Evolutionary conservation across 2,329 filamentous ascomycete genomes (phyloP).

Genomic region (Aureobasidium namibiae): DNA sequence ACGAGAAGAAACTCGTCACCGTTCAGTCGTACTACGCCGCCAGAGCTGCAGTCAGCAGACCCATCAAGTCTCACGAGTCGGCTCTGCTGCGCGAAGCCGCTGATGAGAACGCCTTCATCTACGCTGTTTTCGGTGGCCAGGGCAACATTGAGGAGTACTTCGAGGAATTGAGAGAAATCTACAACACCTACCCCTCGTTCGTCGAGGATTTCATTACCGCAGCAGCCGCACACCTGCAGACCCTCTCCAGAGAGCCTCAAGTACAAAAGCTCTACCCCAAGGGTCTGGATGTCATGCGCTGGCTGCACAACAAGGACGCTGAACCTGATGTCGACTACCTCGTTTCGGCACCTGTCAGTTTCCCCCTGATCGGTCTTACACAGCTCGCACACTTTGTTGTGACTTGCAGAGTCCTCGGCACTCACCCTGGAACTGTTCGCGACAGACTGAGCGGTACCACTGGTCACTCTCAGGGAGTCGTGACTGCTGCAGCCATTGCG

Average conservation of each 20-base stretch:
- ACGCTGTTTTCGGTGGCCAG: slow-evolving; percentile 92
- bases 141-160: slow-evolving; percentile 99
- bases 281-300: slow-evolving; percentile 88
- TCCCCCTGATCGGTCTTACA: slow-evolving; percentile 90
- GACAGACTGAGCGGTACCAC: slow-evolving; percentile 81
- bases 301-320: slow-evolving; percentile 80
- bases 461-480: slow-evolving; percentile 92
- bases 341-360: slow-evolving; percentile 88
- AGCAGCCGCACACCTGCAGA: slow-evolving; percentile 80
- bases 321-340: slow-evolving; percentile 93
- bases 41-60: slow-evolving; percentile 71
- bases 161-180: slow-evolving; percentile 87
- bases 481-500: slow-evolving; percentile 85
- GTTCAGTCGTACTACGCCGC: slow-evolving; percentile 88
- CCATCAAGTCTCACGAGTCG: slow-evolving; percentile 87
- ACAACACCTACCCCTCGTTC: slow-evolving; percentile 84
- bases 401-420: slow-evolving; percentile 82
- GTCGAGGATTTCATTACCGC: slow-evolving; percentile 75
- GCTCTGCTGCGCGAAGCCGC: slow-evolving; percentile 82
- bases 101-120: slow-evolving; percentile 75
- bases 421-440: slow-evolving; percentile 79
- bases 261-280: slow-evolving; percentile 96
- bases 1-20: slow-evolving; percentile 83
- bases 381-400: slow-evolving; percentile 95
- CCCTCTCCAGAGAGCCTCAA: slow-evolving; percentile 69